Conservation (phyloP, 2,329 filamentous ascomycete genomes). For the Triangularia setosa region DNA sequence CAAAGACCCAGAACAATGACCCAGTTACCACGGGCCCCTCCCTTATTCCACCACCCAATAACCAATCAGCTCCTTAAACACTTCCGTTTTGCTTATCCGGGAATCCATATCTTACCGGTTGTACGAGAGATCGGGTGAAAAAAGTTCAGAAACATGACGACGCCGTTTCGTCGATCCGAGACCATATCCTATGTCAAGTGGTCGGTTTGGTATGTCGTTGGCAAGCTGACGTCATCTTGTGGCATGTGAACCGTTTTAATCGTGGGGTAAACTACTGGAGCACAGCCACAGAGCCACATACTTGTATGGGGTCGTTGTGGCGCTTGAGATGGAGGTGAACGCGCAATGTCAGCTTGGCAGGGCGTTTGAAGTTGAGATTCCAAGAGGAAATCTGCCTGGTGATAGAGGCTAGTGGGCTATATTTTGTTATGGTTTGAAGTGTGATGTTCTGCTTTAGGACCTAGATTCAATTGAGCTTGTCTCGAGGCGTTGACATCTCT, state of each 20-base stretch:
- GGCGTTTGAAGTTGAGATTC: not conserved
- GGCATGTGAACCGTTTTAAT: not conserved
- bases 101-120: no score
- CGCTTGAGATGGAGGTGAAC: not conserved
- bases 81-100: not conserved
- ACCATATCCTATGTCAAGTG: not conserved
- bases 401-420: not conserved
- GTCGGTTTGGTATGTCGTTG: not conserved
- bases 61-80: not conserved
- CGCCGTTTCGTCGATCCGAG: not conserved
- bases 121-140: not conserved
- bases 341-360: not conserved
- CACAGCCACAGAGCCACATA: not conserved
- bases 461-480: no score
- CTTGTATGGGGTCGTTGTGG: not conserved
- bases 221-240: not conserved
- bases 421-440: not conserved
- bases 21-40: not conserved
- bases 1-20: not conserved
- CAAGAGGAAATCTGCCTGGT: not conserved
- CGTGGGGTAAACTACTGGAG: not conserved
- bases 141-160: not conserved
- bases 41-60: not conserved
- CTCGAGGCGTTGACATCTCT: no score
- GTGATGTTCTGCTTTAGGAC: no score